A percentile compares a stretch with the other conserved stretches of the same genome.
phyloP scores from a whole-genome alignment of 305 asterid species.

The Ajuga reptans region DNA sequence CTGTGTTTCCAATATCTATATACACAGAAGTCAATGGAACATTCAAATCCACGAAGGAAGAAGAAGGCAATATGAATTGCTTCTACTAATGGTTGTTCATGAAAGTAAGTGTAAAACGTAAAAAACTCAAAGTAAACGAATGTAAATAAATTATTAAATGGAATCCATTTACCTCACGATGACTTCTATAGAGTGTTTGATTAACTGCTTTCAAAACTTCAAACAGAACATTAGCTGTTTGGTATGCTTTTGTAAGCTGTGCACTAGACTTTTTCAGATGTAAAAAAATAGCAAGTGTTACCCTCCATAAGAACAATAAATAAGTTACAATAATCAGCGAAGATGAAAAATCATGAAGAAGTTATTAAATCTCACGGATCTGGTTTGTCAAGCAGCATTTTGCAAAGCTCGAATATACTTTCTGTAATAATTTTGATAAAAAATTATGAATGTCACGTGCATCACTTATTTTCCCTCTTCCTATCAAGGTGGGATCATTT shows the following conservation, averaged over 20 bases:
- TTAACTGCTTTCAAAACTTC: conserved; percentile 98
- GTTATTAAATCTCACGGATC: conserved; percentile 62
- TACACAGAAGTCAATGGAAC: conserved; percentile 6
- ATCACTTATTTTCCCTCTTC: conserved; percentile 96
- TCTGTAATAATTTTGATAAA: conserved; percentile 93
- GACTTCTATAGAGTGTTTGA: conserved; percentile 91
- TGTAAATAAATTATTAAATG: conserved; percentile 6
- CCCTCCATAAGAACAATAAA: conserved; percentile 10
- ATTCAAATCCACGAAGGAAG: conserved; percentile 20
- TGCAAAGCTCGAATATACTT: conserved; percentile 96
- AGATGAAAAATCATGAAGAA: conserved; percentile 1
- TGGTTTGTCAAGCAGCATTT: conserved; percentile 95
- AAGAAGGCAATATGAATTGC: conserved; percentile 1
- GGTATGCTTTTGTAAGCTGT: conserved; percentile 95
- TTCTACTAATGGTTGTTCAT: conserved; percentile 9
- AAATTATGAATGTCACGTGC: conserved; percentile 99
- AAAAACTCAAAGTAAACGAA: neutral
- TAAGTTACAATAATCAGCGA: neutral
- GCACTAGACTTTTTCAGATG: conserved; percentile 51
- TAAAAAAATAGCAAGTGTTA: conserved; percentile 6
- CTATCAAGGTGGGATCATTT: conserved; percentile 92
- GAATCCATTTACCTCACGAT: conserved; percentile 62
- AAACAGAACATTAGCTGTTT: conserved; percentile 95
- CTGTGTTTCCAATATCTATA: conserved; percentile 83
- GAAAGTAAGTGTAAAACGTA: neutral